Evolutionary conservation across 2,329 filamentous ascomycete species (phyloP), one percentile per base, ranked within the genome.

Genomic region (Colletotrichum chlorophyti): DNA sequence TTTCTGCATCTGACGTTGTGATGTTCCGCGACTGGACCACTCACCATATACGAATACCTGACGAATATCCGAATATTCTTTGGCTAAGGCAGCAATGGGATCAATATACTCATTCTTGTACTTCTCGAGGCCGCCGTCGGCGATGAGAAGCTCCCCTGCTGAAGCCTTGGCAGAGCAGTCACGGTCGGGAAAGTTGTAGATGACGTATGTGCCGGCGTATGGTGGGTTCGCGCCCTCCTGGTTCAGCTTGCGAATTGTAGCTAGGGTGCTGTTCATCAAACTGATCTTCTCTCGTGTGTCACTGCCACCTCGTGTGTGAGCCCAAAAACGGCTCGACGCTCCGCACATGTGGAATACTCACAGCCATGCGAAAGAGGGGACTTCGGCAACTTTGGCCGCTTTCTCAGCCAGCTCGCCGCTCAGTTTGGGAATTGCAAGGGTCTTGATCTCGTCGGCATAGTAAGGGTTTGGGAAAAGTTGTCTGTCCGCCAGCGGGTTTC

Each of bases 341-440:
- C n/a, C n/a, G n/a, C n/a, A n/a, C n/a, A n/a, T n/a, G n/a, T n/a
- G n/a, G n/a, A n/a, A 21, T 42, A 46, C 62, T 66, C 29, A 72
- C 65, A 64, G 67, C 66, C 63, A 69, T 37, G 66, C 70, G 46
- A 69, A 69, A 3, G 67, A 69, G n/a, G 70, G 66, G 5, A 72
- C 65, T 27, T 65, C 65, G 7, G 66, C 68, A 26, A 70, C 66
- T 23, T 66, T 66, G 29, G 66, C 65, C 7, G 68, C 66, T 53
- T 71, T 75, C 6, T 75, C 74, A 17, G 74, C 74, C 43, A 80
- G 70, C 12, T 79, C 72, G 6, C 77, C 71, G 9, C 76, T 74
- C 58, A 85, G 71, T 3, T 82, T 80, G 4, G 84, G 83, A 31
- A 86, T 78, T 3, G 84, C 84, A 2, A 75, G 69, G 32, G 68